phyloP scores from a whole-genome alignment of 2,329 filamentous ascomycete genomes.

The Periconia sp. region DNA sequence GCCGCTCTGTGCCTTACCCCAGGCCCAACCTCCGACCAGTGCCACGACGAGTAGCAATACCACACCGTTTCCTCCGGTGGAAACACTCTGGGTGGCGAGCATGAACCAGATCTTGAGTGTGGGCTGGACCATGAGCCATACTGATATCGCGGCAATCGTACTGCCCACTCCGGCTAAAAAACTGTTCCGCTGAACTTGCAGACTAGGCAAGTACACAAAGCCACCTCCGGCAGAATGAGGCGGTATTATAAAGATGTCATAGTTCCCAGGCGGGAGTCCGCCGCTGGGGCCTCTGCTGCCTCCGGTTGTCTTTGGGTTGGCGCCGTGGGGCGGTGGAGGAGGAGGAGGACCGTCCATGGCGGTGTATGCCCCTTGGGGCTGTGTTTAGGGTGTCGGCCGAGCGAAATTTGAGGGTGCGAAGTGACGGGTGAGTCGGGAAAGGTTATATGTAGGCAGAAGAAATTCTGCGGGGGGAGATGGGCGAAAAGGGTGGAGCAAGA shows the following conservation, averaged over 20 bases:
- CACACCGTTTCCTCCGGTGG: slow-evolving; percentile 68
- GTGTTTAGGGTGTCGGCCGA: slow-evolving; percentile 15
- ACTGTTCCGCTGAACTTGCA: slow-evolving; percentile 83
- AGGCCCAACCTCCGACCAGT: slow-evolving; percentile 75
- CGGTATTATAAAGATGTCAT: slow-evolving; percentile 96
- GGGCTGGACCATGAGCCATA: slow-evolving; percentile 75
- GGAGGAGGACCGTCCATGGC: slow-evolving; percentile 62
- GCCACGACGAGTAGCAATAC: slow-evolving; percentile 71
- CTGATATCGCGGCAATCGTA: slow-evolving; percentile 69
- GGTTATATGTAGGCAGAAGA: slow-evolving; percentile 8
- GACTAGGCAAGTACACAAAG: slow-evolving; percentile 90
- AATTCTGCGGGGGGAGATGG: slow-evolving; percentile 4
- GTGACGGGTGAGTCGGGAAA: slow-evolving; percentile 6
- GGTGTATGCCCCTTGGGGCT: slow-evolving; percentile 27
- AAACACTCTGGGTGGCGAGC: slow-evolving; percentile 61
- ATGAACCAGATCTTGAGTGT: slow-evolving; percentile 73
- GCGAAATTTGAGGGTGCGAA: background rate
- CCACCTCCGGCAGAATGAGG: slow-evolving; percentile 86
- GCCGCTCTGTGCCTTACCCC: slow-evolving; percentile 65
- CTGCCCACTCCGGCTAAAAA: slow-evolving; percentile 85
- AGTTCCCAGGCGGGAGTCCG: slow-evolving; percentile 83
- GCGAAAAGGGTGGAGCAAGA: slow-evolving; percentile 22
- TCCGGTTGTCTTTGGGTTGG: slow-evolving; percentile 64
- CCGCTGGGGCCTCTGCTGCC: slow-evolving; percentile 39
- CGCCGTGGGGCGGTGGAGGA: slow-evolving; percentile 83